Conservation (phyloP, 176 grass and related monocot genomes). For the Panicum miliaceum region DNA sequence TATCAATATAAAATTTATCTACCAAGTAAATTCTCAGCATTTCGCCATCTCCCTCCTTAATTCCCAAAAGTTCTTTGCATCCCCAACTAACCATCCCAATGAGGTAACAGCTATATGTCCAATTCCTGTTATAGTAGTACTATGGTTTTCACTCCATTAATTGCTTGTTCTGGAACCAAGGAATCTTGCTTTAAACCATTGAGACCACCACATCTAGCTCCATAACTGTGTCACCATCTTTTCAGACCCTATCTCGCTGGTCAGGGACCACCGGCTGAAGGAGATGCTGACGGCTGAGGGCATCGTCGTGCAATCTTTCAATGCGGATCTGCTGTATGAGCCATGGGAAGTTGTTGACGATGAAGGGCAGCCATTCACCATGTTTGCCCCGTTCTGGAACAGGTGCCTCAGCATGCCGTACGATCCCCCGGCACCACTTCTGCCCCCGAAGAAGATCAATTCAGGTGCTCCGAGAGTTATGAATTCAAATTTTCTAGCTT, state of each 20-base stretch:
- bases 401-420: constrained; percentile 89
- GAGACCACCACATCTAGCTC: constrained; percentile 16
- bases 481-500: background rate
- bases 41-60: constrained; percentile 30
- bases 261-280: constrained; percentile 84
- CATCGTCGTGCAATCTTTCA: constrained; percentile 80
- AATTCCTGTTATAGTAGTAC: constrained; percentile 22
- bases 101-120: background rate
- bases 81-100: constrained; percentile 25
- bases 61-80: constrained; percentile 30
- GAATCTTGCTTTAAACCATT: constrained; percentile 1
- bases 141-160: constrained; percentile 5
- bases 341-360: constrained; percentile 88
- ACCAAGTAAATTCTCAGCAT: constrained; percentile 33
- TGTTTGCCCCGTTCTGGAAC: constrained; percentile 90
- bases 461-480: constrained; percentile 53
- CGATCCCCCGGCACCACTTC: constrained; percentile 72
- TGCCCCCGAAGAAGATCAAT: constrained; percentile 88
- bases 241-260: constrained; percentile 90
- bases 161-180: constrained; percentile 23
- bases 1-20: constrained; percentile 6
- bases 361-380: constrained; percentile 69
- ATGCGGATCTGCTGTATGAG: constrained; percentile 90
- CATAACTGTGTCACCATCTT: constrained; percentile 36
- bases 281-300: constrained; percentile 68